Conservation (phyloP, 1,284 basidiomycete species). For the Earliella scabrosa region DNA sequence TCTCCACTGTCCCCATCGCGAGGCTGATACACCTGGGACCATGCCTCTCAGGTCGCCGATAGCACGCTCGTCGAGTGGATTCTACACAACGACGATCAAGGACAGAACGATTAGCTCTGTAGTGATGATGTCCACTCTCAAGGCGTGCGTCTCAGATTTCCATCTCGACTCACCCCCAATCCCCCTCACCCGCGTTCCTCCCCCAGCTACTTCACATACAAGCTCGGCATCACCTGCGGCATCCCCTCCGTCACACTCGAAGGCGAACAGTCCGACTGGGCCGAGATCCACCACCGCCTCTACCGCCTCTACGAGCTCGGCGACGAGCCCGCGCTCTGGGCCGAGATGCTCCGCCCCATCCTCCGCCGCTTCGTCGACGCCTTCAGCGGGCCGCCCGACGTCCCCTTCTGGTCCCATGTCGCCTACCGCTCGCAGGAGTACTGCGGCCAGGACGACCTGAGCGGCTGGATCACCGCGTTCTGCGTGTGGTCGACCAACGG, state of each 20-base stretch:
- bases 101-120: constrained; percentile 46
- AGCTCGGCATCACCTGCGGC: constrained; percentile 40
- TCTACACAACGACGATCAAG: constrained; percentile 46
- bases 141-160: constrained; percentile 23
- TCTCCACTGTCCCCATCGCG: too few relatives aligned
- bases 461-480: constrained; percentile 46
- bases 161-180: background rate
- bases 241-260: constrained; percentile 54
- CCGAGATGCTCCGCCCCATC: constrained; percentile 40
- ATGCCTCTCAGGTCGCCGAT: constrained; percentile 34
- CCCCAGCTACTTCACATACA: constrained; percentile 41
- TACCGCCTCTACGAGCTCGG: constrained; percentile 43
- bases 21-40: constrained; percentile 29
- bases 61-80: constrained; percentile 45
- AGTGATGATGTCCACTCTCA: constrained; percentile 50
- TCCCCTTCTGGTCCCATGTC: constrained; percentile 42
- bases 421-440: constrained; percentile 17
- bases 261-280: constrained; percentile 43
- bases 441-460: constrained; percentile 30
- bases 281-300: constrained; percentile 34
- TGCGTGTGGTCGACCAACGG: constrained; percentile 40
- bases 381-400: constrained; percentile 37
- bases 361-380: constrained; percentile 39
- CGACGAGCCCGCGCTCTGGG: constrained; percentile 37
- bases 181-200: background rate